These are phyloP conservation scores for Sporothrix phasma DNA, from an alignment of 2,329 filamentous ascomycete genomes.

Conservation along the genomic window DNA sequence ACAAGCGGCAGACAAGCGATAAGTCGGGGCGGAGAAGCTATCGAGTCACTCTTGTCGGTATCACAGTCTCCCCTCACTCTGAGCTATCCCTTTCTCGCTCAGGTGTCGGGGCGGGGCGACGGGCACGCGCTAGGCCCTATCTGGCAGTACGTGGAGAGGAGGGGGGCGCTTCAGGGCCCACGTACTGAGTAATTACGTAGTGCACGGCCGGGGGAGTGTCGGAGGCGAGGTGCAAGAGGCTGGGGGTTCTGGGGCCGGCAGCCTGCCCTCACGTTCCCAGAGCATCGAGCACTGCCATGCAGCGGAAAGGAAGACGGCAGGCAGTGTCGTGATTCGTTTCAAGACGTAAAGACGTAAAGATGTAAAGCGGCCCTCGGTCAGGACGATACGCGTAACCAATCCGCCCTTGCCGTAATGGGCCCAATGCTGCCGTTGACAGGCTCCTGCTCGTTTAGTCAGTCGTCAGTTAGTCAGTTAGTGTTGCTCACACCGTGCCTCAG, in stretches of 20 bases:
- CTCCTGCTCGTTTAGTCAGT: too few species aligned
- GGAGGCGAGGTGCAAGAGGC: neutral
- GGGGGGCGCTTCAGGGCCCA: neutral
- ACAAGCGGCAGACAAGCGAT: too few species aligned
- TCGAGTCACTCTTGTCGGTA: neutral
- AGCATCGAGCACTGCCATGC: too few species aligned
- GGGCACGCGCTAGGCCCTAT: neutral
- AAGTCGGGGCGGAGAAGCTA: neutral
- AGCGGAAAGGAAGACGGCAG: too few species aligned
- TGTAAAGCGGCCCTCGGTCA: conserved; percentile 5
- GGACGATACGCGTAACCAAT: neutral
- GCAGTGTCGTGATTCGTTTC: too few species aligned
- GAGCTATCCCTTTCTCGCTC: neutral
- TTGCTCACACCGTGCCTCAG: too few species aligned
- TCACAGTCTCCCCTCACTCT: neutral
- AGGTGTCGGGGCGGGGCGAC: neutral
- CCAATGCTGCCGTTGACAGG: too few species aligned
- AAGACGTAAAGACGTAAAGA: too few species aligned
- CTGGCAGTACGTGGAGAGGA: neutral
- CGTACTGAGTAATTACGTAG: conserved; percentile 8
- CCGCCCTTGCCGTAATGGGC: neutral
- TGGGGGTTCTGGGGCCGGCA: conserved; percentile 3
- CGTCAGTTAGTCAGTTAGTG: too few species aligned
- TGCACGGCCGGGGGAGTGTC: neutral
- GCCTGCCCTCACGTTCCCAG: neutral